Conservation (phyloP, 805 yeast species). For the Schizosaccharomyces osmophilus region DNA sequence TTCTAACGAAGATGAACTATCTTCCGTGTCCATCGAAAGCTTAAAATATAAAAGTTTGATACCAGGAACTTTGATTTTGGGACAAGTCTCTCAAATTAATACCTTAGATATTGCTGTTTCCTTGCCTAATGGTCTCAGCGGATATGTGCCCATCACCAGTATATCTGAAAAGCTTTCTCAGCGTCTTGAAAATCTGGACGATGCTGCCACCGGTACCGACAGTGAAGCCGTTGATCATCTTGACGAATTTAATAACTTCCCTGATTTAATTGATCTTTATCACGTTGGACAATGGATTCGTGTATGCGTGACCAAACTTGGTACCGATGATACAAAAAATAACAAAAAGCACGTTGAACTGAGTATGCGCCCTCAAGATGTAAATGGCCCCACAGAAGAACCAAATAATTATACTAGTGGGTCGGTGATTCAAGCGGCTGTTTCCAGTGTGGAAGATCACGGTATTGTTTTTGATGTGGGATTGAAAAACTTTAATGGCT, state of each 20-base stretch:
- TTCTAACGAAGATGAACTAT: neutral
- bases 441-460: conserved; percentile 71
- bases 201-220: conserved; percentile 19
- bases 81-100: conserved; percentile 41
- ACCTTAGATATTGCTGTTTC: conserved; percentile 42
- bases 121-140: conserved; percentile 58
- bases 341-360: conserved; percentile 42
- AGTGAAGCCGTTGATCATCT: conserved; percentile 18
- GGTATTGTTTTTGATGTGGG: conserved; percentile 66
- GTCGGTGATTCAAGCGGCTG: conserved; percentile 46
- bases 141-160: conserved; percentile 51
- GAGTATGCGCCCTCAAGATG: conserved; percentile 47
- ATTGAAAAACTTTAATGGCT: conserved; percentile 31
- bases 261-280: conserved; percentile 31
- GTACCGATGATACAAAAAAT: conserved; percentile 17
- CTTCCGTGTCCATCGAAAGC: conserved; percentile 7
- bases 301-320: conserved; percentile 42
- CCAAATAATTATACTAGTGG: conserved; percentile 40
- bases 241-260: conserved; percentile 13
- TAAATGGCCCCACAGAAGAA: conserved; percentile 33
- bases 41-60: conserved; percentile 35
- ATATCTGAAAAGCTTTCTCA: conserved; percentile 39
- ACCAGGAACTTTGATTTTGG: conserved; percentile 54
- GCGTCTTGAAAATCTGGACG: conserved; percentile 27
- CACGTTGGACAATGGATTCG: conserved; percentile 64